These are phyloP conservation scores for Fusarium chaquense DNA, from an alignment of 2,329 filamentous ascomycete genomes.

Conservation along the genomic window DNA sequence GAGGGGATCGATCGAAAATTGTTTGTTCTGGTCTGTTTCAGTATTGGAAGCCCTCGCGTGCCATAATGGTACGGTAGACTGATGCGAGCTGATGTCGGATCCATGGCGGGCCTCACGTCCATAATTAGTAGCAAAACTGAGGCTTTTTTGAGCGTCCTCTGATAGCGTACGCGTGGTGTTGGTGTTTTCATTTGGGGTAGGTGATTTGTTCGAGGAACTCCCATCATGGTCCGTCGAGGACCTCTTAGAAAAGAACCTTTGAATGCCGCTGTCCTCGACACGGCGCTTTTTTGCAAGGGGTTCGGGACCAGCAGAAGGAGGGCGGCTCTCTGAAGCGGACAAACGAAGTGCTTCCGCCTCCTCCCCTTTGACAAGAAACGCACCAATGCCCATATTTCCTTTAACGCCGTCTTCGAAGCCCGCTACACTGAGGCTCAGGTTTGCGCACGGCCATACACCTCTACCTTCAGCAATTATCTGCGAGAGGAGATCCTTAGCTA, in stretches of 20 bases:
- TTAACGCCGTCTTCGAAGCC: slow-evolving; percentile 90
- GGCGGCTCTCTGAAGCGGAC: slow-evolving; percentile 38
- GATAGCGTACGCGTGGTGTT: slow-evolving; percentile 13
- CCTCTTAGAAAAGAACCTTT: slow-evolving; percentile 67
- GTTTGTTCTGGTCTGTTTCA: slow-evolving; percentile 42
- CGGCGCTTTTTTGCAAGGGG: slow-evolving; percentile 50
- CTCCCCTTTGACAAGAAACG: slow-evolving; percentile 83
- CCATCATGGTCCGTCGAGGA: slow-evolving; percentile 47
- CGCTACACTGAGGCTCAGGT: slow-evolving; percentile 88
- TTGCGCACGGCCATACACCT: slow-evolving; percentile 87
- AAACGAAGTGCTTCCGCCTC: slow-evolving; percentile 62
- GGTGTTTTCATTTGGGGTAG: neutral
- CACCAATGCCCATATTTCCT: slow-evolving; percentile 86
- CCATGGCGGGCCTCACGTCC: slow-evolving; percentile 35
- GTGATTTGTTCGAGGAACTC: slow-evolving; percentile 40
- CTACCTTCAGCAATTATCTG: slow-evolving; percentile 83
- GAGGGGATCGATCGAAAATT: slow-evolving; percentile 55
- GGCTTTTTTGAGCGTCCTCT: slow-evolving; percentile 15
- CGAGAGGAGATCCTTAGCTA: slow-evolving; percentile 80
- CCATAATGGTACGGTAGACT: slow-evolving; percentile 20
- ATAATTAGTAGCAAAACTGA: slow-evolving; percentile 20
- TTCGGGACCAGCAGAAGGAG: slow-evolving; percentile 39
- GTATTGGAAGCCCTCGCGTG: slow-evolving; percentile 30
- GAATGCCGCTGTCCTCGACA: slow-evolving; percentile 63
- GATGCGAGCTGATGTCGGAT: slow-evolving; percentile 23